Evolutionary conservation across 2,329 filamentous ascomycete genomes (phyloP).

Genomic region (Trichoderma atroviride): DNA sequence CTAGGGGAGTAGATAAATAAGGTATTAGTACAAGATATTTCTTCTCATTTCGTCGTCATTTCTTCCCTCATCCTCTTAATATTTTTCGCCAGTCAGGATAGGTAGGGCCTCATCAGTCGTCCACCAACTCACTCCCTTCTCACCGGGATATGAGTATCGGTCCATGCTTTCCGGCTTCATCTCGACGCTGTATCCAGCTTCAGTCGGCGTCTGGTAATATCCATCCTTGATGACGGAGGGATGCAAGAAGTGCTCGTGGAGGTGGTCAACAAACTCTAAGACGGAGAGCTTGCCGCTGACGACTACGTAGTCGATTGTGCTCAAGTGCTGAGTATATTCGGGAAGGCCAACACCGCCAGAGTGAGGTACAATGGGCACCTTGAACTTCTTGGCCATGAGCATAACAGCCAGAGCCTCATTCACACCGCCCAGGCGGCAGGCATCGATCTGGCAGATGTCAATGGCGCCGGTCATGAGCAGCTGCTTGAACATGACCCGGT

Average conservation of each 20-base stretch:
- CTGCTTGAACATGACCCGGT: slow-evolving; percentile 93
- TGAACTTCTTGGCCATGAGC: slow-evolving; percentile 78
- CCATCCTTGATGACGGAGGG: slow-evolving; percentile 79
- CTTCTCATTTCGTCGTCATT: background rate
- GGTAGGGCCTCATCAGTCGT: slow-evolving; percentile 74
- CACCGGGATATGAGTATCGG: slow-evolving; percentile 72
- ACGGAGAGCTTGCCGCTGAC: slow-evolving; percentile 80
- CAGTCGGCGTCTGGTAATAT: slow-evolving; percentile 82
- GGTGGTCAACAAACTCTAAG: slow-evolving; percentile 88
- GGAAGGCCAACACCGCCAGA: slow-evolving; percentile 87
- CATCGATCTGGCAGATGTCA: slow-evolving; percentile 87
- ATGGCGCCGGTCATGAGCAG: slow-evolving; percentile 78
- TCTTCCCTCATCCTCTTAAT: slow-evolving; percentile 39
- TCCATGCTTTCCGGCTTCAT: slow-evolving; percentile 92
- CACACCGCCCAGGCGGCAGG: slow-evolving; percentile 84
- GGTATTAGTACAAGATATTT: background rate
- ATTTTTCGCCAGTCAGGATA: slow-evolving; percentile 67
- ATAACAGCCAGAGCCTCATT: slow-evolving; percentile 92
- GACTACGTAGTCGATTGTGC: slow-evolving; percentile 89
- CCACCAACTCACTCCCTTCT: slow-evolving; percentile 84
- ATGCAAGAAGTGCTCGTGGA: slow-evolving; percentile 91
- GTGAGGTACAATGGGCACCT: slow-evolving; percentile 84
- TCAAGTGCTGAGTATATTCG: slow-evolving; percentile 91
- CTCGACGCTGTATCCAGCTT: slow-evolving; percentile 88
- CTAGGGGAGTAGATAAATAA: background rate